Evolutionary conservation across 2,329 filamentous ascomycete genomes (phyloP).

Genomic region (Fusarium anguioides): DNA sequence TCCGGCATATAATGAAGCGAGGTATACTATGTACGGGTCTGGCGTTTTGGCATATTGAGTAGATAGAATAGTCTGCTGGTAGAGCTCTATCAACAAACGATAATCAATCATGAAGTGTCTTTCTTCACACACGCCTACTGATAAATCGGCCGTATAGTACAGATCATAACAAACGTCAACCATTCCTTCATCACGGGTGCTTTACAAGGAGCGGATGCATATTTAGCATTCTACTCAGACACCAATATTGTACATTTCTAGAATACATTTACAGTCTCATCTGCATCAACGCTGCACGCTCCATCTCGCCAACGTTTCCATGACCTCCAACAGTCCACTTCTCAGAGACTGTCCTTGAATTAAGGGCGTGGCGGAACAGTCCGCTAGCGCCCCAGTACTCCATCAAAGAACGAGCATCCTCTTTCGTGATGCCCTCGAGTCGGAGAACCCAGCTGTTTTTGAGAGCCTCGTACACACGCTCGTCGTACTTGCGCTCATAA

Average conservation of each 20-base stretch:
- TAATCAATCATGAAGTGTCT: constrained; percentile 5
- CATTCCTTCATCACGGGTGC: not conserved
- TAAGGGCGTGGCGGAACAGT: constrained; percentile 75
- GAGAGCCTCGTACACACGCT: constrained; percentile 65
- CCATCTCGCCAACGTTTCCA: constrained; percentile 87
- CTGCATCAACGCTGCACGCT: constrained; percentile 69
- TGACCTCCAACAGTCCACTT: constrained; percentile 86
- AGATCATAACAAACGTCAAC: not conserved
- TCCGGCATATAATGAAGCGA: constrained; percentile 30
- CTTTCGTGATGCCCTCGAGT: constrained; percentile 75
- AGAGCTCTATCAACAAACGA: constrained; percentile 26
- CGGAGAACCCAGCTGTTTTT: constrained; percentile 63
- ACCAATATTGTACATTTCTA: constrained; percentile 46
- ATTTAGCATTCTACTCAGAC: constrained; percentile 34
- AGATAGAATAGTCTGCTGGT: constrained; percentile 38
- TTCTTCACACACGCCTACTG: not conserved
- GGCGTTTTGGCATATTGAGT: constrained; percentile 50
- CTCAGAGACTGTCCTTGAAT: constrained; percentile 77
- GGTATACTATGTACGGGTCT: constrained; percentile 36
- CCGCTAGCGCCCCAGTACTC: constrained; percentile 95
- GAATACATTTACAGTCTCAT: constrained; percentile 57
- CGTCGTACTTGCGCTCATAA: constrained; percentile 67
- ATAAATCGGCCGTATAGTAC: not conserved
- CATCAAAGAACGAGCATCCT: constrained; percentile 82
- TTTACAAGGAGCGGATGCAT: constrained; percentile 20